Conservation (phyloP, 2,329 filamentous ascomycete genomes). For the Aspergillus melleus region DNA sequence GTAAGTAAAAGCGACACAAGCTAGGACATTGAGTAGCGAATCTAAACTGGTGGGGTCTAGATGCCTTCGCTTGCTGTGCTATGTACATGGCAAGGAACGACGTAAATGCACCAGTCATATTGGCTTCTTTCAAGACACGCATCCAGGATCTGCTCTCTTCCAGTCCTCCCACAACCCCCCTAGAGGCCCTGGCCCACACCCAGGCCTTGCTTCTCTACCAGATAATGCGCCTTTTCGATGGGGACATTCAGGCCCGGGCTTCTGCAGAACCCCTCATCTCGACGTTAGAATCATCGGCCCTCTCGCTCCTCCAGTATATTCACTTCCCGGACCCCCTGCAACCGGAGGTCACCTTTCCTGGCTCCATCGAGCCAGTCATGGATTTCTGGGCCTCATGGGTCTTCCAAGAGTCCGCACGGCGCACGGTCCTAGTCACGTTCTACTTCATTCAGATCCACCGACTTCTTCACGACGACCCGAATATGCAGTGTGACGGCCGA, state of each 20-base stretch:
- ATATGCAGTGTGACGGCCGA: slow-evolving; percentile 25
- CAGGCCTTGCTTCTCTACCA: slow-evolving; percentile 55
- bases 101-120: slow-evolving; percentile 50
- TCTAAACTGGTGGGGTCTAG: slow-evolving; percentile 28
- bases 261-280: slow-evolving; percentile 40
- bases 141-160: slow-evolving; percentile 46
- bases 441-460: slow-evolving; percentile 41
- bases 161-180: slow-evolving; percentile 21
- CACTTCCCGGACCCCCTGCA: slow-evolving; percentile 19
- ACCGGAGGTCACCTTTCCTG: slow-evolving; percentile 8
- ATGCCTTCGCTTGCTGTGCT: slow-evolving; percentile 55
- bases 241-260: slow-evolving; percentile 46
- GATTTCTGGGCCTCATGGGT: slow-evolving; percentile 55
- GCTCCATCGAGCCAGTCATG: slow-evolving; percentile 44
- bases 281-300: slow-evolving; percentile 21
- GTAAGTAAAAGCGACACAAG: slow-evolving; percentile 24
- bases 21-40: neutral
- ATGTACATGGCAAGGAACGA: slow-evolving; percentile 54
- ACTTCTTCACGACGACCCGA: slow-evolving; percentile 19
- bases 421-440: slow-evolving; percentile 52
- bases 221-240: slow-evolving; percentile 53
- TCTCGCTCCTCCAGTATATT: slow-evolving; percentile 19
- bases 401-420: slow-evolving; percentile 55
- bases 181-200: slow-evolving; percentile 43
- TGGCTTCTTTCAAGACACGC: slow-evolving; percentile 49